Conservation (phyloP, 805 yeast genomes). For the Myxozyma vanderwaltii region DNA sequence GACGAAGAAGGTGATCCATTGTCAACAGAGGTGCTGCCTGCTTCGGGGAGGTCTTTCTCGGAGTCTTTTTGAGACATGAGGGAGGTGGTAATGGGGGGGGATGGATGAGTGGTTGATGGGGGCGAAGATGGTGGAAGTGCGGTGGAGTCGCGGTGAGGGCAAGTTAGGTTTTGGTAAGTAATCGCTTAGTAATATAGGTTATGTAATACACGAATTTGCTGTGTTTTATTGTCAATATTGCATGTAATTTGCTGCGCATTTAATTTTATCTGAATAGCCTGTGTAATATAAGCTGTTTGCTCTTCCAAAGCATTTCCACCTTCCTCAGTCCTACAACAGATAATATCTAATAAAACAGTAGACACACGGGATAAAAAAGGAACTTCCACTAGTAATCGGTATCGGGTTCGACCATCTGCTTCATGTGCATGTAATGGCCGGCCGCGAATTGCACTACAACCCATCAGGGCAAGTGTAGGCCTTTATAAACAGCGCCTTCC, state of each 20-base stretch:
- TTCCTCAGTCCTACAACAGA: no score
- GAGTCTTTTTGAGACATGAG: constrained; percentile 17
- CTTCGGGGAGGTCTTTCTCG: constrained; percentile 22
- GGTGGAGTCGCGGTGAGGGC: not conserved
- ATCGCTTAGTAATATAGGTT: not conserved
- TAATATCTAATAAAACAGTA: not conserved
- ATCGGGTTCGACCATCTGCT: constrained; percentile 30
- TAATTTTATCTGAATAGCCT: no score
- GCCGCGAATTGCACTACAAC: constrained; percentile 35
- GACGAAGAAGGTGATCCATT: constrained; percentile 12
- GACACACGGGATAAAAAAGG: no score
- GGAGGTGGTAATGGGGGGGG: not conserved
- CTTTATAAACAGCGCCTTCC: constrained; percentile 2
- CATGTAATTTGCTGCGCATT: no score
- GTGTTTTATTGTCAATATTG: no score
- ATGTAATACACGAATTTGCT: no score
- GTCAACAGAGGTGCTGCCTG: constrained; percentile 9
- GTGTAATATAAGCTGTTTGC: no score
- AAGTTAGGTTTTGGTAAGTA: not conserved
- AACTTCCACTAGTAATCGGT: constrained; percentile 33
- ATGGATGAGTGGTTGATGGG: constrained; percentile 5
- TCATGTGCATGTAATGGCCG: constrained; percentile 6
- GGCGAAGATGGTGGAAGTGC: constrained; percentile 2
- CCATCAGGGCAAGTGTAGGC: not conserved
- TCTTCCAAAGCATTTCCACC: no score